Evolutionary conservation across 768 basidiomycete genomes (phyloP).

Genomic region (Coprinopsis cinerea): DNA sequence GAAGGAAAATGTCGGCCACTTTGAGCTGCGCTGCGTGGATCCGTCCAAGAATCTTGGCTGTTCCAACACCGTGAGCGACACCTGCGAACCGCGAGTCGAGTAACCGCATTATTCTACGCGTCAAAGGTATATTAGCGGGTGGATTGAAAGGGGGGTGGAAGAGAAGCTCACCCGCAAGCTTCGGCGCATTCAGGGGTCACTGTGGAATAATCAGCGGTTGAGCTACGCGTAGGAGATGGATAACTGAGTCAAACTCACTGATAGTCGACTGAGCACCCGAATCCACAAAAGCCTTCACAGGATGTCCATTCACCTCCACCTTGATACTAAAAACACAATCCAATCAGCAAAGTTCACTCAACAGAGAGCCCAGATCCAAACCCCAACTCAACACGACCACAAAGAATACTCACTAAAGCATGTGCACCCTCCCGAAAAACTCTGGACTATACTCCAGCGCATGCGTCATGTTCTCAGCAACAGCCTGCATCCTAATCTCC

Average conservation of each 20-base stretch:
- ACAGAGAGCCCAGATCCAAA: conserved; percentile 1
- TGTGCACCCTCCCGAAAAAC: conserved; percentile 87
- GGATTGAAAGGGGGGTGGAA: background rate
- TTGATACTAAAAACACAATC: conserved; percentile 52
- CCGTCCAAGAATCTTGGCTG: conserved; percentile 88
- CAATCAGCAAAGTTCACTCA: background rate
- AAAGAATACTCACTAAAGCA: conserved; percentile 78
- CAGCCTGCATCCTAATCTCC: conserved; percentile 81
- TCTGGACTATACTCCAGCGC: conserved; percentile 93
- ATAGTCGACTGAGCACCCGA: conserved; percentile 97
- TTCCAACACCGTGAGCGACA: conserved; percentile 91
- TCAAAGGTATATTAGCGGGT: conserved; percentile 5
- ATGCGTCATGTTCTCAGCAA: conserved; percentile 89
- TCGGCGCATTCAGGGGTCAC: conserved; percentile 93
- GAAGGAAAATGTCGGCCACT: conserved; percentile 73
- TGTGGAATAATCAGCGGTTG: conserved; percentile 21
- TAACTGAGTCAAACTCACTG: conserved; percentile 47
- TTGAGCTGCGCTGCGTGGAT: conserved; percentile 93
- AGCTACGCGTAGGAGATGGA: background rate
- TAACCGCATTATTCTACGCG: conserved; percentile 80
- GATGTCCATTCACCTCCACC: conserved; percentile 86
- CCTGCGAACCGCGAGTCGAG: conserved; percentile 84
- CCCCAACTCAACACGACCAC: background rate
- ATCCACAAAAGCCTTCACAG: conserved; percentile 96
- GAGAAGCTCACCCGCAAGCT: conserved; percentile 64